Evolutionary conservation across 164 flowering plant species (phyloP).

Genomic region (Amborella trichopoda): DNA sequence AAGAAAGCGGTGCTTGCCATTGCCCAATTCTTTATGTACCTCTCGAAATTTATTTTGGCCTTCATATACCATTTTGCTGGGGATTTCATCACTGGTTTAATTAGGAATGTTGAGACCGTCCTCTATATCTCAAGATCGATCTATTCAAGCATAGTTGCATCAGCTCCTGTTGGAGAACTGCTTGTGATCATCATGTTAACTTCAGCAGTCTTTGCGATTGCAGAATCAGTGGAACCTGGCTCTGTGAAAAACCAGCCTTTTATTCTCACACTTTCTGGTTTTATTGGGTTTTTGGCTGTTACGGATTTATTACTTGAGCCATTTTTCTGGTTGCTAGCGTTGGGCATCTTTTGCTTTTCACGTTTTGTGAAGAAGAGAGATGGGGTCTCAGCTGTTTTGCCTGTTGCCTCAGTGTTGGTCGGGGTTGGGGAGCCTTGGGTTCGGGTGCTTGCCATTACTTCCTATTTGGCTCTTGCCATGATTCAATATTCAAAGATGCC

Average conservation of each 20-base stretch:
- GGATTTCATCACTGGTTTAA: constrained; percentile 44
- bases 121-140: constrained; percentile 44
- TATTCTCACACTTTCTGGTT: constrained; percentile 53
- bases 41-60: constrained; percentile 45
- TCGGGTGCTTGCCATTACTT: constrained; percentile 33
- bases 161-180: constrained; percentile 67
- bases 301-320: constrained; percentile 45
- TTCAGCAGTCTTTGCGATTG: constrained; percentile 56
- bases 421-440: constrained; percentile 89
- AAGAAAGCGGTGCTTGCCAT: constrained; percentile 26
- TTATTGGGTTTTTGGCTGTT: constrained; percentile 62
- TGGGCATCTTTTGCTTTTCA: constrained; percentile 40
- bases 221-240: constrained; percentile 54
- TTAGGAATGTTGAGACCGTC: constrained; percentile 38
- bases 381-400: constrained; percentile 58
- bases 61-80: constrained; percentile 51
- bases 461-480: constrained; percentile 54
- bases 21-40: constrained; percentile 30
- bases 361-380: constrained; percentile 38
- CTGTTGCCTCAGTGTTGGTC: constrained; percentile 64
- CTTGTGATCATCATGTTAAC: constrained; percentile 43
- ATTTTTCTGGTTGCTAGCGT: constrained; percentile 57
- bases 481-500: constrained; percentile 33
- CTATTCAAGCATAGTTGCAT: constrained; percentile 59
- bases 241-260: constrained; percentile 45